phyloP scores from a whole-genome alignment of 2,329 filamentous ascomycete genomes.

The Aureobasidium subglaciale region DNA sequence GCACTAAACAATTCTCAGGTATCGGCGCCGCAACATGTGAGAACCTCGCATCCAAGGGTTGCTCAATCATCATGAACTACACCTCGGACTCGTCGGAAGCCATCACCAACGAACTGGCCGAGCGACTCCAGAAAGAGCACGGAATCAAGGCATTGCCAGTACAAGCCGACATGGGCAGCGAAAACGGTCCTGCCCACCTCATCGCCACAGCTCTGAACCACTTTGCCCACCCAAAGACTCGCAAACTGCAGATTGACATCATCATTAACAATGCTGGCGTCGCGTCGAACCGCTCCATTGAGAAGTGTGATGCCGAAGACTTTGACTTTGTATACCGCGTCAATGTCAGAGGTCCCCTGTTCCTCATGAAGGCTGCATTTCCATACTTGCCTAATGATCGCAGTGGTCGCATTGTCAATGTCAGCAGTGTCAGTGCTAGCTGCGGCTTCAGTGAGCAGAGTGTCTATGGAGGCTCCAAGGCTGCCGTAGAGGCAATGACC shows the following conservation, averaged over 20 bases:
- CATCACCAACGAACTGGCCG: conserved; percentile 47
- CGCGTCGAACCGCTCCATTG: conserved; percentile 55
- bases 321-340: conserved; percentile 68
- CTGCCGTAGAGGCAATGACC: conserved; percentile 63
- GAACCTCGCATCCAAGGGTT: conserved; percentile 67
- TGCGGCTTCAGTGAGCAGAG: conserved; percentile 53
- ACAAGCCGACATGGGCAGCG: conserved; percentile 63
- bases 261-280: conserved; percentile 81
- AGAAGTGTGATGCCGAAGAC: conserved; percentile 56
- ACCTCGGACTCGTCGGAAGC: conserved; percentile 55
- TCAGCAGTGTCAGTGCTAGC: conserved; percentile 52
- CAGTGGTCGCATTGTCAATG: conserved; percentile 56
- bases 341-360: conserved; percentile 74
- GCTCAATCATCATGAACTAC: conserved; percentile 63
- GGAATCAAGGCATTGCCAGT: conserved; percentile 54
- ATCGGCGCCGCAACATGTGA: conserved; percentile 63
- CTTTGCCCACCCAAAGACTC: conserved; percentile 48
- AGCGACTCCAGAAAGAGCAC: conserved; percentile 50
- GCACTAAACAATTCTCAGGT: conserved; percentile 35
- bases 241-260: conserved; percentile 66
- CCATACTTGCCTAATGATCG: conserved; percentile 63
- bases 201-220: conserved; percentile 52
- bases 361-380: conserved; percentile 66
- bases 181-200: conserved; percentile 53
- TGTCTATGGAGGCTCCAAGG: conserved; percentile 60